Evolutionary conservation across 345 rosid species (phyloP), one percentile per base, ranked within the genome.

Genomic region (Mangifera indica): DNA sequence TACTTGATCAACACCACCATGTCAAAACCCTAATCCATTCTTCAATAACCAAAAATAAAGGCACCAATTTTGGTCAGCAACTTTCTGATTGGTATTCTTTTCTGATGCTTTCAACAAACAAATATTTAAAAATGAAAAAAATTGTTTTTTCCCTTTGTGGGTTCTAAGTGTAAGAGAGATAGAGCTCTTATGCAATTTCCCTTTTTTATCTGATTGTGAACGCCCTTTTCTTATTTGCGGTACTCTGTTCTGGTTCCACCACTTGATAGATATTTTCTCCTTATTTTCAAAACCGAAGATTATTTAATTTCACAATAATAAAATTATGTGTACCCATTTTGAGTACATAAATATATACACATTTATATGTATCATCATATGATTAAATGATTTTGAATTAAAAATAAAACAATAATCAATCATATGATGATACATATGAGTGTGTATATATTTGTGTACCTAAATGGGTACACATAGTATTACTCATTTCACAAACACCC

Each of bases 11-110:
- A 69, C 25, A 22, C 22, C 44, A 57, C 56, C 66, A 26, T 25
- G 63, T 46, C 65, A 46, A 68, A 70, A 70, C 66, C 73, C 66
- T 70, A 70, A 59, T 40, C 64, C 25, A 60, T 44, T 57, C 54
- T 57, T 44, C 51, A 10, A 21, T 40, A 42, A 40, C 54, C 21
- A 58, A 26, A 29, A 59, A 57, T 59, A 59, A 70, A 45, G 57
- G 37, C 62, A 40, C 7, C 45, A 59, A 25, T 69, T 40, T 54
- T 22, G 22, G 60, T 15, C 68, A 46, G 55, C 68, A 64, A 45
- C 68, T 45, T 24, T 69, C 72, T 25, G 37, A 59, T 70, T 45
- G 22, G 46, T n/a, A 59, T 26, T 51, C 49, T 40, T 58, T 70
- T 48, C 18, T n/a, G 25, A 3, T 70, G 54, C 60, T 67, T 67